phyloP scores from a whole-genome alignment of 257 asterid genomes.

The Solanum piurae region DNA sequence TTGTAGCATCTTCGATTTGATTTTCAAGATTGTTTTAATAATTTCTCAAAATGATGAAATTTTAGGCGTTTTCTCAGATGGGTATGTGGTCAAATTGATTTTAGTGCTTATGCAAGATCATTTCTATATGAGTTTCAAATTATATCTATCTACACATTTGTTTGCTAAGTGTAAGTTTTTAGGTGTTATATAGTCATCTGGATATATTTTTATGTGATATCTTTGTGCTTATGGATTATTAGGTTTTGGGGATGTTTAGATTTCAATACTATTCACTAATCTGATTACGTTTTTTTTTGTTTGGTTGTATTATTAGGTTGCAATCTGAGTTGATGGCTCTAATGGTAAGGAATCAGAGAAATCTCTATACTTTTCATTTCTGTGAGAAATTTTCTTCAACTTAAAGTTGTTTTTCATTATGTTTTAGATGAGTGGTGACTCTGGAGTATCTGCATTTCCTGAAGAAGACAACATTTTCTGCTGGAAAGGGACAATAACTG shows the following conservation, averaged over 20 bases:
- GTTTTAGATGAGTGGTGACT: constrained; percentile 74
- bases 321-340: constrained; percentile 93
- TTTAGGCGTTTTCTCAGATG: neutral
- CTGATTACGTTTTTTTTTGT: neutral
- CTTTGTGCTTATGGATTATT: neutral
- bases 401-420: neutral
- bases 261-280: neutral
- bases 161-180: neutral
- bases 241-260: neutral
- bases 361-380: neutral
- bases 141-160: neutral
- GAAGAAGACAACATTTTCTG: constrained; percentile 92
- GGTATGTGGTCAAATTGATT: neutral
- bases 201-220: neutral
- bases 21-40: neutral
- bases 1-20: neutral
- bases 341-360: constrained; percentile 46
- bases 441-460: constrained; percentile 90
- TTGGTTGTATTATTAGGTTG: constrained; percentile 39
- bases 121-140: neutral
- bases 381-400: neutral
- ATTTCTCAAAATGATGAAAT: neutral
- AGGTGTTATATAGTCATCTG: neutral
- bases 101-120: neutral
- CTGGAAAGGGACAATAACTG: constrained; percentile 90